Conservation (phyloP, 768 basidiomycete genomes). For the Trametes sanguinea region DNA sequence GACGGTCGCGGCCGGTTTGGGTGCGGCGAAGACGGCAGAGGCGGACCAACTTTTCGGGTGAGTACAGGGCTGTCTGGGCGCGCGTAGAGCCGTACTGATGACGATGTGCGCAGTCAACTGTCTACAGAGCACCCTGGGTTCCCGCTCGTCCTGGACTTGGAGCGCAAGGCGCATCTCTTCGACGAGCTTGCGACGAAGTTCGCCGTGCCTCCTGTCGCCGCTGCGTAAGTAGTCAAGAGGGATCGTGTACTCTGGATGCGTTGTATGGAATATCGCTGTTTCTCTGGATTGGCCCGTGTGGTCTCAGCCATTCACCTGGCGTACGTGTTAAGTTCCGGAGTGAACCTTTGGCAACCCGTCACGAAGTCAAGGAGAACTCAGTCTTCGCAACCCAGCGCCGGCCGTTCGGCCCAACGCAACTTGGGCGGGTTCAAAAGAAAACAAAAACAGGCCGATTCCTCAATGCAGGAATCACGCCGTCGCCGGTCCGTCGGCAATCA, state of each 20-base stretch:
- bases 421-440: too few species aligned
- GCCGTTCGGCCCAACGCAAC: too few species aligned
- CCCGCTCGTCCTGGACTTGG: constrained; percentile 68
- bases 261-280: background rate
- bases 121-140: constrained; percentile 60
- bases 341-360: too few species aligned
- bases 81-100: too few species aligned
- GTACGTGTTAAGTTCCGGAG: too few species aligned
- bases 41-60: constrained; percentile 72
- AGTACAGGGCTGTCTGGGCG: constrained; percentile 23
- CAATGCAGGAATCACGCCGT: too few species aligned
- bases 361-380: too few species aligned
- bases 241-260: background rate
- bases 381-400: too few species aligned
- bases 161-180: constrained; percentile 61
- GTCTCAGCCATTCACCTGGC: too few species aligned
- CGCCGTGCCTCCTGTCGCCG: constrained; percentile 55
- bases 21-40: constrained; percentile 54
- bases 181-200: constrained; percentile 63
- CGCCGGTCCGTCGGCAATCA: too few species aligned
- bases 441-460: too few species aligned
- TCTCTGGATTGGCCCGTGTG: background rate
- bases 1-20: constrained; percentile 64
- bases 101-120: constrained; percentile 40
- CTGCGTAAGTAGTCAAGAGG: constrained; percentile 23